Base-by-base conservation (phyloP, 208 protist genomes). In the Blastocrithidia nonstop region DNA sequence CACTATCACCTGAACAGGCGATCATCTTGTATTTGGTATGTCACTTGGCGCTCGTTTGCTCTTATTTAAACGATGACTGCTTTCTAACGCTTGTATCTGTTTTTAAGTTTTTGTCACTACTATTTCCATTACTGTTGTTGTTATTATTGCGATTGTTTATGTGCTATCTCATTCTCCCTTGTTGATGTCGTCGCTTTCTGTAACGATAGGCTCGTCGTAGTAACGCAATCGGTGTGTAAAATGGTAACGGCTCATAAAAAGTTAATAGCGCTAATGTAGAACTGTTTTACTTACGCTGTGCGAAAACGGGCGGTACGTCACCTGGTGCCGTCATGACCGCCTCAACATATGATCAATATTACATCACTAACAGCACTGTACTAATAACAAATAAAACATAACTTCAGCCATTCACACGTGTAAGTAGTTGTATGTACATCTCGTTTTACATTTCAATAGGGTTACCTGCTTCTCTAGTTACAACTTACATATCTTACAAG, bases 281-380 rank as follows among this genome's bases (percentile, higher is more conserved):
- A 40, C 78, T 88, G 45, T 67, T 67, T 9, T 55, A 65, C 20
- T 71, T 52, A 20, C 61, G 58, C 37, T 87, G 75, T 16, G 66
- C 38, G 36, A 88, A 93, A n/a, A 66, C 75, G 7, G 50, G 29
- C 6, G 83, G 83, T 29, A 88, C 71, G 33, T 64, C 54, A 19
- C 83, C 83, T 21, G 83, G 72, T 19, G 74, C 52, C 1, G 68
- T 66, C 1, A 66, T 40, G 4, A 80, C 63, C n/a, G 78, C 83
- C 57, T 69, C 69, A 7, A 68, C 27, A 53, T 88, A 93, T 24
- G 83, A 57, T 79, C 77, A 93, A 11, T 54, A 33, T 2, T 63
- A 50, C 60, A 93, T 73, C 27, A 55, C 20, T 21, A 85, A 45
- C 21, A 93, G 44, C 15, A 82, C 24, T 15, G 71, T 8, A 20